Percentiles rank a stretch among this genome's conserved stretches.
Conservation (phyloP, 441 rosid genomes). For the Syzygium syzygioides region DNA sequence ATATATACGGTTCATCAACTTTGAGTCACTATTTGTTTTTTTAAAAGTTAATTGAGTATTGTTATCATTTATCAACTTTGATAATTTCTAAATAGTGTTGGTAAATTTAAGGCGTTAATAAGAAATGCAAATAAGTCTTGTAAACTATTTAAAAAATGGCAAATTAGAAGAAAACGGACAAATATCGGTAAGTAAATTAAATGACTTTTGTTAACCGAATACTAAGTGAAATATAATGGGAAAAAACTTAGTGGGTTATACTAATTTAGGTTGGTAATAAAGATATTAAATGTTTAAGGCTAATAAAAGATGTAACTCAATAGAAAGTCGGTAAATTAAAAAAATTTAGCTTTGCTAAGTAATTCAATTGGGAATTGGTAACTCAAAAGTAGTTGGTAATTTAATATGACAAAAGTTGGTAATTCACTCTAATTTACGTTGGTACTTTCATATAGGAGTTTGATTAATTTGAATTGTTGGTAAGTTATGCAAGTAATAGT, state of each 20-base stretch:
- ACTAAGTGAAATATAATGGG: neutral
- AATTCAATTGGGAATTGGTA: neutral
- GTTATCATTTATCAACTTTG: neutral
- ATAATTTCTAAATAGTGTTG: neutral
- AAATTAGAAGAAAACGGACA: neutral
- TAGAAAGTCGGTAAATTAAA: neutral
- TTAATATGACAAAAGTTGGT: neutral
- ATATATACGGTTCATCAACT: neutral
- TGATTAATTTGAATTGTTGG: neutral
- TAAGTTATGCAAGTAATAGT: neutral
- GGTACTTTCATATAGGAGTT: neutral
- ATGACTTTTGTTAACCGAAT: neutral
- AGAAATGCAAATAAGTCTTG: neutral
- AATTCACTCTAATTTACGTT: neutral
- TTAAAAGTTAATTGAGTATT: neutral
- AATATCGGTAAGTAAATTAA: neutral
- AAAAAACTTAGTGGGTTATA: neutral
- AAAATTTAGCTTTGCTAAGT: neutral
- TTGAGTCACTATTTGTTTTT: neutral
- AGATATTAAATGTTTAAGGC: neutral
- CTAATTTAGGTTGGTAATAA: neutral
- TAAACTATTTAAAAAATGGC: fast-evolving
- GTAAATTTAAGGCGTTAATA: neutral
- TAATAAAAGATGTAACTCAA: neutral
- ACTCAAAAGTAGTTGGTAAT: neutral